These are phyloP conservation scores for Saccharomycopsis synnaedendra DNA, from an alignment of 805 yeast species.

Conservation along the genomic window DNA sequence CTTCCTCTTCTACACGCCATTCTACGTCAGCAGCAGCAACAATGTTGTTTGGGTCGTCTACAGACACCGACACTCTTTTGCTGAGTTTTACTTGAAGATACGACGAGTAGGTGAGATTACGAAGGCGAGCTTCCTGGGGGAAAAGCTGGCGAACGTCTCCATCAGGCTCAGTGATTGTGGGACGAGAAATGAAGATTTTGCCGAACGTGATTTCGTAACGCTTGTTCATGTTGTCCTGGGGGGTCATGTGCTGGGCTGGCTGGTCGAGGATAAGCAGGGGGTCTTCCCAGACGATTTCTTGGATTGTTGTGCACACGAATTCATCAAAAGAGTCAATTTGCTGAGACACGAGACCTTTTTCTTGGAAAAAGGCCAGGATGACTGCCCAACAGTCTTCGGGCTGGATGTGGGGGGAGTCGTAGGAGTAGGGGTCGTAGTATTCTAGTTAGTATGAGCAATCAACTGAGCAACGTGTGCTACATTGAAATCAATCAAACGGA, in stretches of 20 bases:
- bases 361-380: constrained; percentile 89
- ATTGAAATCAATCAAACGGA: too few species aligned
- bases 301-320: constrained; percentile 92
- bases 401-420: constrained; percentile 67
- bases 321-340: constrained; percentile 98
- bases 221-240: constrained; percentile 79
- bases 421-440: constrained; percentile 55
- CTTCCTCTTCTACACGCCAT: constrained; percentile 40
- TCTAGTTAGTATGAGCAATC: constrained; percentile 13
- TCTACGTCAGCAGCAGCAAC: constrained; percentile 40
- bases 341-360: constrained; percentile 94
- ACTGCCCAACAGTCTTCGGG: constrained; percentile 99
- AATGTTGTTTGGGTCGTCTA: constrained; percentile 46
- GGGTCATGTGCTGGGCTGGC: constrained; percentile 94
- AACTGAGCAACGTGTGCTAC: too few species aligned
- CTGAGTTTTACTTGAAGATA: constrained; percentile 95
- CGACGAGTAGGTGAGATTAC: constrained; percentile 93
- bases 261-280: constrained; percentile 89
- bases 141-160: constrained; percentile 99
- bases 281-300: constrained; percentile 94
- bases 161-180: constrained; percentile 98
- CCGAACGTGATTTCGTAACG: constrained; percentile 97
- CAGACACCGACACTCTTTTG: constrained; percentile 75
- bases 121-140: constrained; percentile 95
- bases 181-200: constrained; percentile 89